Percentiles rank a stretch among this genome's conserved stretches.
phyloP scores from a whole-genome alignment of 1,284 basidiomycete genomes.

The Irpex sp. region DNA sequence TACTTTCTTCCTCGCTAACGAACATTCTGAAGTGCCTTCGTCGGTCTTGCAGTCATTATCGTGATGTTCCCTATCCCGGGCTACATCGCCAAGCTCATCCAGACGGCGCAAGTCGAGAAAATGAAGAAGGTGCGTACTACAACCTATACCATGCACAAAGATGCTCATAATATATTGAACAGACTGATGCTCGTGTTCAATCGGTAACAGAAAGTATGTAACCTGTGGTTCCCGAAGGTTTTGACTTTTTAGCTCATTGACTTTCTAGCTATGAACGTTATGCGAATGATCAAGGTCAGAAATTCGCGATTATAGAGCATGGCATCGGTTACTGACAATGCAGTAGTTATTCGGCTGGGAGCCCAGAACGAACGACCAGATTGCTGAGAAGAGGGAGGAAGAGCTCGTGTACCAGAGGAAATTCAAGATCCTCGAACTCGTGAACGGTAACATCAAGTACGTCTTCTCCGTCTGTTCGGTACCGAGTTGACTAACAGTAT shows the following conservation, averaged over 20 bases:
- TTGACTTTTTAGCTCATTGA: not conserved
- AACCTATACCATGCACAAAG: not conserved
- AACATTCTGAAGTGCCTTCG: conserved; percentile 34
- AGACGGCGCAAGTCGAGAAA: conserved; percentile 24
- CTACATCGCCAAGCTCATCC: conserved; percentile 26
- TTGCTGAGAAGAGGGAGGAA: conserved; percentile 48
- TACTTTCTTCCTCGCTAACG: not conserved
- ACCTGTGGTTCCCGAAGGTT: too few species aligned
- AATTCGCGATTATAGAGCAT: not conserved
- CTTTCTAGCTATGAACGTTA: conserved; percentile 31
- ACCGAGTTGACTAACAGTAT: not conserved
- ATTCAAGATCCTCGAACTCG: conserved; percentile 36
- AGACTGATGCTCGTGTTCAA: conserved; percentile 51
- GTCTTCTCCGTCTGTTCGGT: conserved; percentile 10
- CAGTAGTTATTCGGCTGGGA: conserved; percentile 54
- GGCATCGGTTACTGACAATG: conserved; percentile 16
- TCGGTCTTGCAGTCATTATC: conserved; percentile 51
- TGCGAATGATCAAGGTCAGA: conserved; percentile 43
- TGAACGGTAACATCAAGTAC: conserved; percentile 36
- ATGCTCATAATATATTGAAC: conserved; percentile 20
- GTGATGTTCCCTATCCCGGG: conserved; percentile 49
- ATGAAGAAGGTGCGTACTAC: conserved; percentile 29
- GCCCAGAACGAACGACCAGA: conserved; percentile 37
- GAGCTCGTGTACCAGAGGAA: conserved; percentile 50
- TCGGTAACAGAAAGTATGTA: conserved; percentile 44